Percentiles rank a stretch among this genome's conserved stretches.
phyloP scores from a whole-genome alignment of 2,329 filamentous ascomycete genomes.

The Corynespora cassiicola region DNA sequence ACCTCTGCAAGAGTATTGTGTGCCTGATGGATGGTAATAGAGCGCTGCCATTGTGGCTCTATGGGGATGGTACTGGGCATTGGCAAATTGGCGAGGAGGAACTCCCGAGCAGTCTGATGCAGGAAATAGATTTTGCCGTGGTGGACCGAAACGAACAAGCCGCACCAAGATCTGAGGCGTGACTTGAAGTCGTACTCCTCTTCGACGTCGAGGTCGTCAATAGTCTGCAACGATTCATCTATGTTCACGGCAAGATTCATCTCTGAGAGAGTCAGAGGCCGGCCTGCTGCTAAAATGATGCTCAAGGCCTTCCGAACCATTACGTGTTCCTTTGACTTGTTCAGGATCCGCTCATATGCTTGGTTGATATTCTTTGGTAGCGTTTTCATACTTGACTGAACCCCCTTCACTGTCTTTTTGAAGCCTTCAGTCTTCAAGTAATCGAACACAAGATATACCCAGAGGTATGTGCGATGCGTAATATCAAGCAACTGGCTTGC shows the following conservation, averaged over 20 bases:
- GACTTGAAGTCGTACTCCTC: conserved; percentile 13
- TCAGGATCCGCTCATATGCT: conserved; percentile 21
- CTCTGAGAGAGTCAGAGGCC: conserved; percentile 18
- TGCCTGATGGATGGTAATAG: conserved; percentile 10
- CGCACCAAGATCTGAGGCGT: conserved; percentile 17
- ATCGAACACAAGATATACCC: conserved; percentile 23
- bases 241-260: conserved; percentile 18
- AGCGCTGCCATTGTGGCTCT: conserved; percentile 10
- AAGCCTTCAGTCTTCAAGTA: conserved; percentile 11
- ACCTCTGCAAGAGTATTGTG: conserved; percentile 15
- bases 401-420: conserved; percentile 18
- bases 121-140: conserved; percentile 16
- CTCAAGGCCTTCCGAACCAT: conserved; percentile 13
- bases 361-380: conserved; percentile 17
- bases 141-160: conserved; percentile 18
- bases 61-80: conserved; percentile 6
- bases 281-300: conserved; percentile 16
- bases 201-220: conserved; percentile 15
- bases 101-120: conserved; percentile 20
- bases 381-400: conserved; percentile 6
- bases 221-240: conserved; percentile 4
- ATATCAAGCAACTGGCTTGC: conserved; percentile 15
- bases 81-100: conserved; percentile 13
- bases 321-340: conserved; percentile 15
- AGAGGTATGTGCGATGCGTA: conserved; percentile 25